Conservation (phyloP, 371 early-diverging fungal genomes). For the Mortierella sp. region DNA sequence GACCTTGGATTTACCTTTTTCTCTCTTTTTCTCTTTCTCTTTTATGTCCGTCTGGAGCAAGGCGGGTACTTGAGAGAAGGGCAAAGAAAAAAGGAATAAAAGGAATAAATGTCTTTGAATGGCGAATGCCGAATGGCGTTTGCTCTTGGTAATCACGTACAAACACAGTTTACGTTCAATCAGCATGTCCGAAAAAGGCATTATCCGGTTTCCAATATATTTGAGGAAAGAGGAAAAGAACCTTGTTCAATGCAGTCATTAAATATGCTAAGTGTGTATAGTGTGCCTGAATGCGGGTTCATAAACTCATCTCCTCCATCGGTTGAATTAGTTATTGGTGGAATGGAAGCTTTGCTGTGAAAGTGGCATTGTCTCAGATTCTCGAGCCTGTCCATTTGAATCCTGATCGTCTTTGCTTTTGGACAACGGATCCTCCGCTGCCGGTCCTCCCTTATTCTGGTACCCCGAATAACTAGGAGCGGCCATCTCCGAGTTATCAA, state of each 20-base stretch:
- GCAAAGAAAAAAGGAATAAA: slow-evolving; percentile 3
- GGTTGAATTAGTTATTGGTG: too few species aligned
- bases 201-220: not conserved
- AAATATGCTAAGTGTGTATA: too few species aligned
- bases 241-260: too few species aligned
- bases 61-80: slow-evolving; percentile 1
- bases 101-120: slow-evolving; percentile 1
- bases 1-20: slow-evolving; percentile 1
- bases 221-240: too few species aligned
- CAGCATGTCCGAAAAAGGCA: not conserved
- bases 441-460: not conserved
- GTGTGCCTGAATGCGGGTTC: too few species aligned
- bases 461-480: not conserved
- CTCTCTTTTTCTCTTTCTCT: not conserved
- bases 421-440: not conserved
- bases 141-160: not conserved
- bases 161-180: not conserved
- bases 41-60: slow-evolving; percentile 5
- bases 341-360: not conserved
- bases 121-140: slow-evolving; percentile 1
- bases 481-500: not conserved
- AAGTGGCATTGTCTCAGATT: not conserved
- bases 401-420: not conserved
- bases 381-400: too few species aligned
- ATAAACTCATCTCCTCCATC: too few species aligned